Conservation (phyloP, 202 grass and related monocot species). For the Setaria viridis region DNA sequence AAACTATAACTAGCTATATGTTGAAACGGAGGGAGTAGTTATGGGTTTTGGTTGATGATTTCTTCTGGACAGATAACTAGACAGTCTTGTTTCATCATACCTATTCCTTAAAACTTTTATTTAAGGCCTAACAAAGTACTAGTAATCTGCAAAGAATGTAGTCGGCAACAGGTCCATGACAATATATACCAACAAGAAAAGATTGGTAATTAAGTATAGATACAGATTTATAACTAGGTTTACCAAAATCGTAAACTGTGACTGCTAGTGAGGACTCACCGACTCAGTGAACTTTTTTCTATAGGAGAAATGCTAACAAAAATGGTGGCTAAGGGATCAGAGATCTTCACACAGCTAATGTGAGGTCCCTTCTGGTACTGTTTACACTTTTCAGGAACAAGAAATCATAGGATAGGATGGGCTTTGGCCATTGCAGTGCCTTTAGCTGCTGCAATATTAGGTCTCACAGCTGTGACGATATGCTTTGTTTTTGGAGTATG, state of each 20-base stretch:
- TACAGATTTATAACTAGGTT: too few species aligned
- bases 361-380: background rate
- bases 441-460: slow-evolving; percentile 17
- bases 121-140: too few species aligned
- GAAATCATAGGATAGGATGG: background rate
- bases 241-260: too few species aligned
- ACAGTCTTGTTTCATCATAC: background rate
- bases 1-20: too few species aligned
- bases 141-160: too few species aligned
- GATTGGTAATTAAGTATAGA: too few species aligned
- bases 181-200: too few species aligned
- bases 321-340: too few species aligned
- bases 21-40: background rate
- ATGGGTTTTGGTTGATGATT: background rate
- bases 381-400: slow-evolving; percentile 45
- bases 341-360: background rate
- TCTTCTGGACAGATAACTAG: background rate
- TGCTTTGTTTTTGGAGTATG: slow-evolving; percentile 26
- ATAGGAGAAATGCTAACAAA: too few species aligned
- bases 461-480: background rate
- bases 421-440: slow-evolving; percentile 54
- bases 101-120: too few species aligned
- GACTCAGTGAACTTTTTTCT: background rate
- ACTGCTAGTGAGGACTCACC: too few species aligned
- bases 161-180: too few species aligned